Conservation (phyloP, 2,329 filamentous ascomycete genomes). For the Dactylellina haptotyla region DNA sequence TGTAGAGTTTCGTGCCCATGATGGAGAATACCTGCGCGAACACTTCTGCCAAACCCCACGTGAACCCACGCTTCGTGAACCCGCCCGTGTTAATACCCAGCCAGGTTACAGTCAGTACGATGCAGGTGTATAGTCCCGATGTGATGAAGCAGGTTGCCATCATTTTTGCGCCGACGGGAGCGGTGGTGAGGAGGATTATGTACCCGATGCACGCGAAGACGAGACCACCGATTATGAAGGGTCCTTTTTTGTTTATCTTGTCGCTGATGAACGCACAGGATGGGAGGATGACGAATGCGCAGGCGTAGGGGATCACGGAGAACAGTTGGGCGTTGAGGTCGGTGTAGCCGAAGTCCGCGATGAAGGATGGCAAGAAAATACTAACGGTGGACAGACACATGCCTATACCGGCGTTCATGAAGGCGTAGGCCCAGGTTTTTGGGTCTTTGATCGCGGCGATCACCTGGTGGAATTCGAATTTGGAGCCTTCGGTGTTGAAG, state of each 20-base stretch:
- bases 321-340: slow-evolving; percentile 24
- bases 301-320: slow-evolving; percentile 28
- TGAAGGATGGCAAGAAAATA: slow-evolving; percentile 34
- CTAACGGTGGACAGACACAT: slow-evolving; percentile 34
- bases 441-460: slow-evolving; percentile 26
- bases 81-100: slow-evolving; percentile 35
- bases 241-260: slow-evolving; percentile 11
- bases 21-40: slow-evolving; percentile 36
- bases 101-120: slow-evolving; percentile 32
- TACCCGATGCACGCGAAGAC: slow-evolving; percentile 17
- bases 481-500: slow-evolving; percentile 26
- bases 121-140: slow-evolving; percentile 26
- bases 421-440: slow-evolving; percentile 25
- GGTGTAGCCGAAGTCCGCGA: slow-evolving; percentile 32
- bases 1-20: slow-evolving; percentile 35
- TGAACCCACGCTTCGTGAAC: slow-evolving; percentile 37
- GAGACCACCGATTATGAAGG: slow-evolving; percentile 27
- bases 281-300: slow-evolving; percentile 17
- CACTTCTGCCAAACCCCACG: slow-evolving; percentile 28
- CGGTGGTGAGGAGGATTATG: slow-evolving; percentile 14
- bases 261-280: slow-evolving; percentile 23
- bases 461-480: slow-evolving; percentile 30
- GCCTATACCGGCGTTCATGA: slow-evolving; percentile 36
- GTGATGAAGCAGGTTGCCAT: slow-evolving; percentile 17
- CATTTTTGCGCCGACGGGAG: slow-evolving; percentile 4